phyloP scores from a whole-genome alignment of 768 basidiomycete species.

The Asterophora lycoperdoides region DNA sequence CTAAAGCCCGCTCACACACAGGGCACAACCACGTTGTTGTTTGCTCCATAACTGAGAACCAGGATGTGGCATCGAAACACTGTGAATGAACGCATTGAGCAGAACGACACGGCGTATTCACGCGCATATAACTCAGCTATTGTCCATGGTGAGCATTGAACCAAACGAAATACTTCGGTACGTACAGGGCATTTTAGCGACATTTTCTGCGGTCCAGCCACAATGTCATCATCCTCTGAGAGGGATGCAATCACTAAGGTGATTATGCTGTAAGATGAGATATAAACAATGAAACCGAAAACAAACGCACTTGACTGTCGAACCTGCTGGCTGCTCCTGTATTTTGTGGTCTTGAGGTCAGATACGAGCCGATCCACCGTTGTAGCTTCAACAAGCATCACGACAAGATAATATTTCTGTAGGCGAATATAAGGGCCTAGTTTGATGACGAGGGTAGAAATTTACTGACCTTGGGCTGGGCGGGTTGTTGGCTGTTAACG shows the following conservation, averaged over 20 bases:
- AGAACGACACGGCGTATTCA: conserved; percentile 82
- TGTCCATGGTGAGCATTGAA: conserved; percentile 16
- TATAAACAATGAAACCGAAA: neutral
- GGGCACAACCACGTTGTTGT: conserved; percentile 97
- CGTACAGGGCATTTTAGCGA: conserved; percentile 91
- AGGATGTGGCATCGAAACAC: conserved; percentile 93
- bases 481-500: conserved; percentile 81
- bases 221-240: conserved; percentile 85
- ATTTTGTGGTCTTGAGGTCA: conserved; percentile 64
- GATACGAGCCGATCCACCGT: conserved; percentile 67
- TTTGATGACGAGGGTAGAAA: neutral
- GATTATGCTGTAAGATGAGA: conserved; percentile 4
- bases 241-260: conserved; percentile 53
- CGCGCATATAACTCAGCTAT: conserved; percentile 82
- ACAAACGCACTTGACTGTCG: conserved; percentile 56
- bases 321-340: conserved; percentile 58
- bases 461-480: conserved; percentile 59
- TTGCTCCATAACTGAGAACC: conserved; percentile 94
- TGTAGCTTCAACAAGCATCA: conserved; percentile 80
- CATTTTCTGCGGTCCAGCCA: conserved; percentile 86
- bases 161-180: conserved; percentile 2
- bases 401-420: conserved; percentile 83
- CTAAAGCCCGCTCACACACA: conserved; percentile 79
- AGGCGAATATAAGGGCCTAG: conserved; percentile 2
- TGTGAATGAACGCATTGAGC: conserved; percentile 84